phyloP scores from a whole-genome alignment of 2,329 filamentous ascomycete species.

The Cordyceps tenuipes region DNA sequence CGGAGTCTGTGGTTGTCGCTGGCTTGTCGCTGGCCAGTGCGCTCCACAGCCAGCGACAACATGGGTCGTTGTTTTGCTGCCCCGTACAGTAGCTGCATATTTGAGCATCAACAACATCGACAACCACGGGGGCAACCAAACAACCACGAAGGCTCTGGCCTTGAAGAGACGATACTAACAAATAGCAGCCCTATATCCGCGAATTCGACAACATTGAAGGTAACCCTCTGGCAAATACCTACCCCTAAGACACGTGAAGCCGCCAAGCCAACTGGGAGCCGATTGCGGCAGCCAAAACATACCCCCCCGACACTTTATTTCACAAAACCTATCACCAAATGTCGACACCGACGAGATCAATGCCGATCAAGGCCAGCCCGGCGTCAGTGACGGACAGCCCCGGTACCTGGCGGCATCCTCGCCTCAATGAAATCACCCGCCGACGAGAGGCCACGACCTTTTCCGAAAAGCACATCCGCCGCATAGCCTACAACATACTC shows the following conservation, averaged over 20 bases:
- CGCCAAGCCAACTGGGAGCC: neutral
- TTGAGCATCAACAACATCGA: slow-evolving; percentile 10
- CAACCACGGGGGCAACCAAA: neutral
- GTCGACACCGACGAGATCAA: slow-evolving; percentile 25
- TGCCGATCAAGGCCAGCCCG: slow-evolving; percentile 34
- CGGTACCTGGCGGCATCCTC: slow-evolving; percentile 86
- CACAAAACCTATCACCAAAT: slow-evolving; percentile 15
- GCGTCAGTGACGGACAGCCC: slow-evolving; percentile 43
- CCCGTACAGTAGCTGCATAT: neutral
- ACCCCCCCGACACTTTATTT: slow-evolving; percentile 12
- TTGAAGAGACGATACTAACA: slow-evolving; percentile 10
- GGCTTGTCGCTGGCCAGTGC: neutral
- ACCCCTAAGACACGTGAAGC: neutral
- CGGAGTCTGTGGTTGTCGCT: neutral
- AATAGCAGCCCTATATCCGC: neutral
- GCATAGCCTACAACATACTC: slow-evolving; percentile 58
- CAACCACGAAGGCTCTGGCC: slow-evolving; percentile 9
- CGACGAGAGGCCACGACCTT: slow-evolving; percentile 74
- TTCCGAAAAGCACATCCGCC: slow-evolving; percentile 64
- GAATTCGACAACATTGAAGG: neutral
- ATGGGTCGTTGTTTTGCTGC: slow-evolving; percentile 8
- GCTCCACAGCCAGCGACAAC: slow-evolving; percentile 5
- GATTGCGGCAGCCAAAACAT: neutral
- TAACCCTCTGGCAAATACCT: neutral
- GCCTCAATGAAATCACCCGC: slow-evolving; percentile 75